These are phyloP conservation scores for Hypoxylon sp. DNA, from an alignment of 2,329 filamentous ascomycete species.

Conservation along the genomic window DNA sequence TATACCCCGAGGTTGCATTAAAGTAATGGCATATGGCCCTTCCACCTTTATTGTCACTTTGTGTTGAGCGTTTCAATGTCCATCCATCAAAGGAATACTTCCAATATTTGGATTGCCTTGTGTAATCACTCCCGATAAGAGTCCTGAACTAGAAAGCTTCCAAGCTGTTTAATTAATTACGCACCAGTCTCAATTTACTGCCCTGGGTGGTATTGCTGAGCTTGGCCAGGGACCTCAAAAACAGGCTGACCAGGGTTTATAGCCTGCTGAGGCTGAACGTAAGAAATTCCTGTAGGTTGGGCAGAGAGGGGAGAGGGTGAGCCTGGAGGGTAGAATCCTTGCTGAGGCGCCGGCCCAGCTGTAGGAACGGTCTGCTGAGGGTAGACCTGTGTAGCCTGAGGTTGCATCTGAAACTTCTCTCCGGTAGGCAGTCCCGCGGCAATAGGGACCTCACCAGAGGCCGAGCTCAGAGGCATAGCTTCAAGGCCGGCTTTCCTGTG, in stretches of 20 bases:
- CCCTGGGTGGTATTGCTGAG: conserved; percentile 21
- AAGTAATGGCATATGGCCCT: background rate
- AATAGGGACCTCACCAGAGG: conserved; percentile 31
- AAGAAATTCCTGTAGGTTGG: conserved; percentile 40
- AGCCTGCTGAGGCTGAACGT: conserved; percentile 36
- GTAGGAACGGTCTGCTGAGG: conserved; percentile 25
- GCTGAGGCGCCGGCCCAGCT: conserved; percentile 34
- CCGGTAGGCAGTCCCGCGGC: conserved; percentile 33
- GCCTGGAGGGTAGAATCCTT: conserved; percentile 36
- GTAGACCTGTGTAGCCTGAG: conserved; percentile 44
- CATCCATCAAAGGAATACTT: conserved; percentile 9
- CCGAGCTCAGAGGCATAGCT: conserved; percentile 51
- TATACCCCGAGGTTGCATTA: background rate
- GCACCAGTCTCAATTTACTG: background rate
- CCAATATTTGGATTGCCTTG: background rate
- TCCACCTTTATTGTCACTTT: background rate
- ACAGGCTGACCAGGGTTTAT: conserved; percentile 33
- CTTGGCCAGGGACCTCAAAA: conserved; percentile 41
- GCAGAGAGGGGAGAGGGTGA: conserved; percentile 37
- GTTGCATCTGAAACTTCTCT: conserved; percentile 50
- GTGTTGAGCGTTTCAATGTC: background rate
- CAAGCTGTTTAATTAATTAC: background rate
- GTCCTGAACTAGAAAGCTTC: background rate
- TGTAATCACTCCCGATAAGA: background rate
- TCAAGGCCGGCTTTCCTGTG: conserved; percentile 60